Evolutionary conservation across 2,329 filamentous ascomycete genomes (phyloP), one percentile per base, ranked within the genome.

Genomic region (Penicillium glabrum): DNA sequence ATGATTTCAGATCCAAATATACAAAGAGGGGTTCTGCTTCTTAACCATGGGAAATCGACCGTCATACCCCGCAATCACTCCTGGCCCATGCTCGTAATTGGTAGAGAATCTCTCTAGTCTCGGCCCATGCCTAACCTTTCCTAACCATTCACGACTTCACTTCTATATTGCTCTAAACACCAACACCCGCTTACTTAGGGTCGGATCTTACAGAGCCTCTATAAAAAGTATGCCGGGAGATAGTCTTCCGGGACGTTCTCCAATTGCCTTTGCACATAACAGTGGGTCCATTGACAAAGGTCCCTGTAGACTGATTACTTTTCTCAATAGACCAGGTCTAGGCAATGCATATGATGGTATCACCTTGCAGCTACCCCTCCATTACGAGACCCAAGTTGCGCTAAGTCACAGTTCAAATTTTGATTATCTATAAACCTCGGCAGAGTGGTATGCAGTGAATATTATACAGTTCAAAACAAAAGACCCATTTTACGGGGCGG

Each of bases 401-500:
- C 45, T 19, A 6, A n/a, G 8, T 19, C 24, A 19, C 21, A 41
- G 6, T 27, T 50, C 19, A 16, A 41, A 26, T 41, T n/a, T 50
- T 11, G 33, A 45, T 26, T 35, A 35, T 46, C 19, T 53, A 37
- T 41, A 41, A 10, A 39, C 16, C 16, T n/a, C 16, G 23, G n/a
- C 23, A 45, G 23, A 41, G 39, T 56, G 44, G 16, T 47, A 46
- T 53, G 27, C 13, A 26, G 29, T 9, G 31, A 52, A 47, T 53
- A 53, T 39, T 21, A 24, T 53, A 53, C 51, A 53, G 37, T 21
- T 19, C 10, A 33, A 46, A 31, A 19, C 35, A 56, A 58, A 52
- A 52, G n/a, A 27, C 26, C 35, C 3, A 23, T 29, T 58, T 63
- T 60, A 72, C 43, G 67, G 59, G n/a, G 73, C 82, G 50, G 72